Base-by-base conservation (phyloP, 1,284 basidiomycete species). In the Pseudozyma sp. region DNA sequence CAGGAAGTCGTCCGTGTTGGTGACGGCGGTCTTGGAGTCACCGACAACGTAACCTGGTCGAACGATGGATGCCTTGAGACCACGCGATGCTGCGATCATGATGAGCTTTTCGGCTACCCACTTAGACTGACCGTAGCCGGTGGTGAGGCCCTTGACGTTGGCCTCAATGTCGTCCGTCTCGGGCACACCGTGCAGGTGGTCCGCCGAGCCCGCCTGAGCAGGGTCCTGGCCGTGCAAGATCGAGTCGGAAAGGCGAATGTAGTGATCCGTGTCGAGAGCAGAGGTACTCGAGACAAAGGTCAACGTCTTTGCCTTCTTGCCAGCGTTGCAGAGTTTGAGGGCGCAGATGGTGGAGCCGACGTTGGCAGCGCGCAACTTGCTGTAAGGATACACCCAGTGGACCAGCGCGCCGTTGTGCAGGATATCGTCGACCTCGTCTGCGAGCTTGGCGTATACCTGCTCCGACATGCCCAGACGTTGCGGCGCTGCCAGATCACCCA, bases 371-470 rank as follows among this genome's bases (percentile, higher is more conserved):
- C 95, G 92, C 39, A 99, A 88, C 85, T 92, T 94, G 84, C 94
- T 91, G 86, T 99, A 99, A 0, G 95, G 94, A 85, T 98, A 99
- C 3, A 99, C 94, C 97, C 97, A 99, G 84, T 99, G 97, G 14
- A 99, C 97, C 84, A 99, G 86, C 24, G 97, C 97, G 47, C 97
- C 97, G 80, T 99, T 99, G 85, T 99, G 97, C 58, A 99, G 84
- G 33, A 99, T 88, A 1, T 90, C 90, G 83, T 98, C 94, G 0
- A 91, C 90, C 83, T 96, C 92, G 33, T 87, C 82, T 0, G 91
- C 89, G 13, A 97, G 82, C 24, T 88, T 86, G 37, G 87, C 84
- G 94, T 94, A 99, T 0, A 86, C 87, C 4, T 85, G 85, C 35
- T 89, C 84, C 34, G 87, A 87, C 65, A 98, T 86, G 4, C 96